Conservation (phyloP, 2,329 filamentous ascomycete genomes). For the Biscogniauxia mediterranea region DNA sequence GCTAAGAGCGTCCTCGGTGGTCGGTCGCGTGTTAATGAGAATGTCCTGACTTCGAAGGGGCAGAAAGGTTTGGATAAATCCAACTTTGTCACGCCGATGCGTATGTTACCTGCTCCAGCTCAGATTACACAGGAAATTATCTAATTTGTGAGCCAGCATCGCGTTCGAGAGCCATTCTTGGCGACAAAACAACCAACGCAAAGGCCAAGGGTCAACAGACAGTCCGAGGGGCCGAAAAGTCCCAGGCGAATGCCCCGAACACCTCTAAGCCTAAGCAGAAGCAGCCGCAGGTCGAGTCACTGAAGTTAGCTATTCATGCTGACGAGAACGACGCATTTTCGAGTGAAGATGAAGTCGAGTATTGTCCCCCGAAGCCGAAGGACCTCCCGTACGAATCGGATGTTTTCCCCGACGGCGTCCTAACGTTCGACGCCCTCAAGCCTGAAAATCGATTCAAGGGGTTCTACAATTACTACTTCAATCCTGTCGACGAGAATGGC, state of each 20-base stretch:
- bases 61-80: conserved; percentile 51
- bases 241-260: conserved; percentile 57
- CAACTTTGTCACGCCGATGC: conserved; percentile 75
- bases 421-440: conserved; percentile 58
- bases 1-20: conserved; percentile 59
- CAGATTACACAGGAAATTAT: neutral
- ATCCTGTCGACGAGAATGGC: conserved; percentile 66
- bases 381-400: conserved; percentile 69
- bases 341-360: conserved; percentile 78
- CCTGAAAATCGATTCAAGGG: conserved; percentile 59
- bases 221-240: conserved; percentile 55
- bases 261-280: conserved; percentile 57
- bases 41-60: conserved; percentile 50
- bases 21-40: conserved; percentile 56
- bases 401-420: conserved; percentile 56
- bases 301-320: conserved; percentile 63
- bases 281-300: conserved; percentile 48
- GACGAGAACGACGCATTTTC: conserved; percentile 44
- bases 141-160: conserved; percentile 45
- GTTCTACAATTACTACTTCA: conserved; percentile 60
- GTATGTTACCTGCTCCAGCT: conserved; percentile 47
- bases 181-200: conserved; percentile 94
- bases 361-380: conserved; percentile 73
- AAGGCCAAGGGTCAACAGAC: neutral
- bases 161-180: conserved; percentile 75